Percentiles rank a stretch among this genome's conserved stretches.
Evolutionary conservation across 1,284 basidiomycete species (phyloP).

Genomic region (Pseudozyma hubeiensis): DNA sequence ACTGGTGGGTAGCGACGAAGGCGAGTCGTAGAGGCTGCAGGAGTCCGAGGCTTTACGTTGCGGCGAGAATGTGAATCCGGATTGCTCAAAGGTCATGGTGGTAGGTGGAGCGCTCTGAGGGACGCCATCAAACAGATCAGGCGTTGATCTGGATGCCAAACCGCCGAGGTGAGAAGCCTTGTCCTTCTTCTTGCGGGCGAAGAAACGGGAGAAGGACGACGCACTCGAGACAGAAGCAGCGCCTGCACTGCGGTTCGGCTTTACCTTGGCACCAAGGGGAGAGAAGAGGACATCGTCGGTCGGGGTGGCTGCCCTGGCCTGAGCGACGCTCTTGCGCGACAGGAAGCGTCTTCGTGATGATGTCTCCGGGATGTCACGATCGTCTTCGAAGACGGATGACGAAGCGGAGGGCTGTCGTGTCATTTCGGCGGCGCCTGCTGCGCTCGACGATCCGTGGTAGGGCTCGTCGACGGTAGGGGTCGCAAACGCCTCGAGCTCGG

Average conservation of each 20-base stretch:
- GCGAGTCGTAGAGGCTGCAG: slow-evolving; percentile 20
- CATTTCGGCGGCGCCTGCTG: slow-evolving; percentile 17
- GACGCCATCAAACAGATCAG: slow-evolving; percentile 37
- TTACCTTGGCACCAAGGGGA: slow-evolving; percentile 21
- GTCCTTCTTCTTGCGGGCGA: slow-evolving; percentile 58
- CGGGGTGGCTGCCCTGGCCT: slow-evolving; percentile 9
- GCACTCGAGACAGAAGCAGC: slow-evolving; percentile 13
- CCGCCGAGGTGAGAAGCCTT: slow-evolving; percentile 27
- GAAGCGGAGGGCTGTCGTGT: slow-evolving; percentile 38
- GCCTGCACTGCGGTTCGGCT: slow-evolving; percentile 17
- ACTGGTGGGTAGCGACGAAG: slow-evolving; percentile 38
- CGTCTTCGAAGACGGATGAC: slow-evolving; percentile 52
- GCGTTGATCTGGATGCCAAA: slow-evolving; percentile 33
- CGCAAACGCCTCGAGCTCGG: slow-evolving; percentile 60
- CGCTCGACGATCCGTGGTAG: slow-evolving; percentile 4
- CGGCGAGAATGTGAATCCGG: slow-evolving; percentile 34
- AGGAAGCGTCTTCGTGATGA: slow-evolving; percentile 34
- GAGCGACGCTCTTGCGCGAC: slow-evolving; percentile 36
- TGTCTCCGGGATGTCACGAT: slow-evolving; percentile 33
- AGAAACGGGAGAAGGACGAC: slow-evolving; percentile 49
- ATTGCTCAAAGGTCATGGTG: slow-evolving; percentile 50
- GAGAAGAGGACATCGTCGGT: slow-evolving; percentile 39
- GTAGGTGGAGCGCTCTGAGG: slow-evolving; percentile 57
- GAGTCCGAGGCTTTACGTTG: slow-evolving; percentile 25
- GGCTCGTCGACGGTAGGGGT: slow-evolving; percentile 27